These are phyloP conservation scores for Uncinocarpus reesii DNA, from an alignment of 2,329 filamentous ascomycete species.

Conservation along the genomic window DNA sequence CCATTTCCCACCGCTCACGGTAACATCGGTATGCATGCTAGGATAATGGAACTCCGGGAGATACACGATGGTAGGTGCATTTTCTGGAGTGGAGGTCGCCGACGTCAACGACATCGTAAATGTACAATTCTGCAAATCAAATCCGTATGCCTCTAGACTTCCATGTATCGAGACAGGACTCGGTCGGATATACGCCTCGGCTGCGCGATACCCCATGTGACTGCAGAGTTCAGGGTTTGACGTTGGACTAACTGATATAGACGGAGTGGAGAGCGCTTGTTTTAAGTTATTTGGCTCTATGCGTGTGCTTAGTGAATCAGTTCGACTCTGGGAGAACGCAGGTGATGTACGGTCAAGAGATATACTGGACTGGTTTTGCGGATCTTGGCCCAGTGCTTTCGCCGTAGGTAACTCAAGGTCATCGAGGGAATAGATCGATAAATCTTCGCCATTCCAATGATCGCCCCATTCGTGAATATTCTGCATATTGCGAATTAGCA, in stretches of 20 bases:
- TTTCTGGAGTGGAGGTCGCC: constrained; percentile 48
- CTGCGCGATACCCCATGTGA: constrained; percentile 68
- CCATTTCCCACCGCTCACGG: constrained; percentile 82
- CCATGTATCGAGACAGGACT: constrained; percentile 68
- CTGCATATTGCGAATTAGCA: constrained; percentile 29
- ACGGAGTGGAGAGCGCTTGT: constrained; percentile 50
- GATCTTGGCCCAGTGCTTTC: constrained; percentile 23
- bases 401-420: constrained; percentile 51
- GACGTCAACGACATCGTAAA: constrained; percentile 65
- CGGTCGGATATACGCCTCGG: constrained; percentile 85
- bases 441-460: constrained; percentile 93
- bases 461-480: constrained; percentile 87
- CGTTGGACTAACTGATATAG: constrained; percentile 48
- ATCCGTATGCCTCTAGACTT: constrained; percentile 59
- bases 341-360: constrained; percentile 38
- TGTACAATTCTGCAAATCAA: constrained; percentile 67
- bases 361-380: constrained; percentile 30
- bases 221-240: constrained; percentile 49
- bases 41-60: constrained; percentile 91
- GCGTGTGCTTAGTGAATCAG: constrained; percentile 35
- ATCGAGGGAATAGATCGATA: constrained; percentile 80
- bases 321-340: constrained; percentile 45
- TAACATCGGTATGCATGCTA: constrained; percentile 57
- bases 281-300: constrained; percentile 70
- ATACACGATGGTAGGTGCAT: constrained; percentile 68